Percentiles rank a stretch among this genome's conserved stretches.
phyloP scores from a whole-genome alignment of 305 asterid species.

The Fraxinus sp. region DNA sequence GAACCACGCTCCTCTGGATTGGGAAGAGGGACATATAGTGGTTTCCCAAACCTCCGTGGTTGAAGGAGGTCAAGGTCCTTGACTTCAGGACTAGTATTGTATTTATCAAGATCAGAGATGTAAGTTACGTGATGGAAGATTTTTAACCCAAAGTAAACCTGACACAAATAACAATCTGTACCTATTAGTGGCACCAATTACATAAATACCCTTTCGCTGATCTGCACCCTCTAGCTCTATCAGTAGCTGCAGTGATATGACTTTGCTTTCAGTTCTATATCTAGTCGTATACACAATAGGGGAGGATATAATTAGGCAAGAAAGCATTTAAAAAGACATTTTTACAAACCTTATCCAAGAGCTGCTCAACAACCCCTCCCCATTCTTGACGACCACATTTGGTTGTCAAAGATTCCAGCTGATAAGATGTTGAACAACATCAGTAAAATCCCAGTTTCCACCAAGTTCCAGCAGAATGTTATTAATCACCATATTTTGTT shows the following conservation, averaged over 20 bases:
- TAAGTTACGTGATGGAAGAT: conserved; percentile 12
- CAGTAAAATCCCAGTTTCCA: neutral
- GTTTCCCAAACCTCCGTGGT: conserved; percentile 80
- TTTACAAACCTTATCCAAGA: conserved; percentile 60
- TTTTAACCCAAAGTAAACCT: neutral
- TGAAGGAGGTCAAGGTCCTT: conserved; percentile 73
- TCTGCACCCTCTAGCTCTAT: conserved; percentile 85
- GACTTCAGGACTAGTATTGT: conserved; percentile 62
- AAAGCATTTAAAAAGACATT: neutral
- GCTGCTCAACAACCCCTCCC: conserved; percentile 71
- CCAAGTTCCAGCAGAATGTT: neutral
- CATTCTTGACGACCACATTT: conserved; percentile 67
- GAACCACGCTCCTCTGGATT: conserved; percentile 74
- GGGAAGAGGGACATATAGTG: conserved; percentile 80
- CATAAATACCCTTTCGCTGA: conserved; percentile 62
- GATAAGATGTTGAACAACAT: neutral
- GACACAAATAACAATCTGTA: conserved; percentile 19
- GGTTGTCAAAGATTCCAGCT: conserved; percentile 82
- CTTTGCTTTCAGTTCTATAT: conserved; percentile 10
- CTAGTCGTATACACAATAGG: neutral
- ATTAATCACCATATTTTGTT: neutral
- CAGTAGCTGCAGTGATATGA: conserved; percentile 57
- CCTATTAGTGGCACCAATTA: conserved; percentile 96
- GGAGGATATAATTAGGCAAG: neutral
- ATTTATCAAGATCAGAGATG: conserved; percentile 55